Conservation (phyloP, 2,329 filamentous ascomycete species). For the Botrytis deweyae region DNA sequence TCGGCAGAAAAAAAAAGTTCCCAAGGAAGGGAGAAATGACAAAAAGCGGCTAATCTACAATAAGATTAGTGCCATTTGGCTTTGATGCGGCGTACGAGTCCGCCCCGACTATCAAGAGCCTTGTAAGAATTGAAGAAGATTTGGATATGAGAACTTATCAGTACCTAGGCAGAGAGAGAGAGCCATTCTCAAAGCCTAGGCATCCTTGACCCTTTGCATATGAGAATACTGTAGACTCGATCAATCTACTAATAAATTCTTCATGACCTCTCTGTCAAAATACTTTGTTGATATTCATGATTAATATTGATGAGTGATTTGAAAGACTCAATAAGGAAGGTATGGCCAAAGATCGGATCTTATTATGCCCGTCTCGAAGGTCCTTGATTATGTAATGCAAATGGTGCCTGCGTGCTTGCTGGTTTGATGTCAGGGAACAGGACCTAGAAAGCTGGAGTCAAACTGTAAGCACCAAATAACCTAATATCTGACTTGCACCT, state of each 20-base stretch:
- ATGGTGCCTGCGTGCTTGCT: neutral
- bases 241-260: neutral
- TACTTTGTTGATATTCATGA: neutral
- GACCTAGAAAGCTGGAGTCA: conserved; percentile 2
- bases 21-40: conserved; percentile 8
- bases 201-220: neutral
- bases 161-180: neutral
- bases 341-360: conserved; percentile 7
- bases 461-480: conserved; percentile 16
- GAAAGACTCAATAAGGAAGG: neutral
- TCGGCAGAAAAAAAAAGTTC: conserved; percentile 17
- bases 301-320: neutral
- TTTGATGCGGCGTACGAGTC: neutral
- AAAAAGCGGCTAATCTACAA: neutral
- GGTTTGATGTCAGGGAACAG: conserved; percentile 15
- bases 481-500: conserved; percentile 11
- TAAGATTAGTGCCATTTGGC: neutral
- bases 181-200: neutral
- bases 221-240: neutral
- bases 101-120: neutral
- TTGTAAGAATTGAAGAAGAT: neutral
- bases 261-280: neutral
- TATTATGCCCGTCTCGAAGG: conserved; percentile 4
- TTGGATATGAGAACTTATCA: neutral
- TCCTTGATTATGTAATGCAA: conserved; percentile 12